Conservation (phyloP, 441 rosid genomes). For the Macaranga tanarius region DNA sequence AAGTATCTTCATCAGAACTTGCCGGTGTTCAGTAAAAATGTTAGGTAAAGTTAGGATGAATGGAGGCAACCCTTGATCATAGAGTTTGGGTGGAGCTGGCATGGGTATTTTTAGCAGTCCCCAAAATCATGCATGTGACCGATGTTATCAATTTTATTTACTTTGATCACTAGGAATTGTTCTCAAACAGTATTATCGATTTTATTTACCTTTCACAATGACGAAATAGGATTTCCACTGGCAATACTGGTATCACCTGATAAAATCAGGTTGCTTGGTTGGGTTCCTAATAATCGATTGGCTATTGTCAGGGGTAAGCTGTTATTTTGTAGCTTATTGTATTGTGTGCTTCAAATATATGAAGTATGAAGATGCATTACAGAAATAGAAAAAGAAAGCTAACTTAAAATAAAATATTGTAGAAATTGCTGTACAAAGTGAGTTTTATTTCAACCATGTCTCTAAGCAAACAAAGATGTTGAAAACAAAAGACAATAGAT, state of each 20-base stretch:
- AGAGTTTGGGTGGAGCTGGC: slow-evolving; percentile 5
- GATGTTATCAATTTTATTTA: background rate
- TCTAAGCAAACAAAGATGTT: too few relatives aligned
- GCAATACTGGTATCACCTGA: background rate
- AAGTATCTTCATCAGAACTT: slow-evolving; percentile 18
- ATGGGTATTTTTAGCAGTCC: background rate
- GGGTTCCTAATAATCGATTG: too few relatives aligned
- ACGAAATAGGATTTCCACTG: background rate
- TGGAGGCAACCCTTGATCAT: slow-evolving; percentile 1
- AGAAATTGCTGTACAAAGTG: too few relatives aligned
- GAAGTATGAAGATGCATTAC: too few relatives aligned
- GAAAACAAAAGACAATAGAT: too few relatives aligned
- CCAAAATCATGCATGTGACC: background rate
- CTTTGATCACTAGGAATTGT: background rate
- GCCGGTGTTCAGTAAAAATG: slow-evolving; percentile 15
- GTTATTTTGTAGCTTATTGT: too few relatives aligned
- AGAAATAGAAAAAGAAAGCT: too few relatives aligned
- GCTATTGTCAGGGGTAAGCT: too few relatives aligned
- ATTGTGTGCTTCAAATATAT: too few relatives aligned
- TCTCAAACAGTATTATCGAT: background rate
- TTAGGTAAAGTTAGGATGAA: background rate
- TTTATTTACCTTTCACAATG: background rate
- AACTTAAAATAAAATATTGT: too few relatives aligned
- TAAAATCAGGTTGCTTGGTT: too few relatives aligned
- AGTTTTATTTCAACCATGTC: too few relatives aligned